Evolutionary conservation across 2,329 filamentous ascomycete genomes (phyloP), one percentile per base, ranked within the genome.

Genomic region (Colletotrichum endophyticum): DNA sequence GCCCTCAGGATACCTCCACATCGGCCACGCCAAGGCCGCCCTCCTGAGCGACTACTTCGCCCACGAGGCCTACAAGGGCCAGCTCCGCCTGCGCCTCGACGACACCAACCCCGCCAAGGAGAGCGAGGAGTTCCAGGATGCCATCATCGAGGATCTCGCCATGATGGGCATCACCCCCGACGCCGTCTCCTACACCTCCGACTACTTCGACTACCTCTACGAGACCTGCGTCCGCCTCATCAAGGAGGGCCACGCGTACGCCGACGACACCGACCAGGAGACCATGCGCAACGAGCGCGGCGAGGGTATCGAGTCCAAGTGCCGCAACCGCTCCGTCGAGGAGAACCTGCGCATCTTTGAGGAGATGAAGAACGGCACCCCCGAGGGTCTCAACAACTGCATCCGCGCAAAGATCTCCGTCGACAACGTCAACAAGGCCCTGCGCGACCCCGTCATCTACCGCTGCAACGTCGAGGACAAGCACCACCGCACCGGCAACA

Each of bases 101-200:
- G 97, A 99, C 83, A 99, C 97, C 73, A 99, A 99, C 86, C 97
- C 97, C 9, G 93, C 94, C 76, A 99, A 99, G 85, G 97, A 99
- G 89, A 98, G 98, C 88, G 93, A 96, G 84, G 97, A 99, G 87
- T 99, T 94, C 84, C 94, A 99, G 84, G 96, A 99, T 86, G 91
- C 96, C 7, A 99, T 99, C 78, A 89, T 98, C 53, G 94, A 98
- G 87, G 97, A 99, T 85, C 91, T 98, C 67, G 92, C 93, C 66
- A 90, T 99, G 70, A 95, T 99, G 90, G 96, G 96, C 34, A 95
- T 99, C 85, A 95, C 94, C 86, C 95, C 96, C 27, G 96, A 98
- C 85, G 91, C 91, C 79, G 90, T 96, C 75, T 95, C 95, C 22
- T 98, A 96, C 88, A 98, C 97, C 3, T 98, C 95, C 81, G 96